Base-by-base conservation (phyloP, 1,284 basidiomycete species). In the Peniophora sp. region DNA sequence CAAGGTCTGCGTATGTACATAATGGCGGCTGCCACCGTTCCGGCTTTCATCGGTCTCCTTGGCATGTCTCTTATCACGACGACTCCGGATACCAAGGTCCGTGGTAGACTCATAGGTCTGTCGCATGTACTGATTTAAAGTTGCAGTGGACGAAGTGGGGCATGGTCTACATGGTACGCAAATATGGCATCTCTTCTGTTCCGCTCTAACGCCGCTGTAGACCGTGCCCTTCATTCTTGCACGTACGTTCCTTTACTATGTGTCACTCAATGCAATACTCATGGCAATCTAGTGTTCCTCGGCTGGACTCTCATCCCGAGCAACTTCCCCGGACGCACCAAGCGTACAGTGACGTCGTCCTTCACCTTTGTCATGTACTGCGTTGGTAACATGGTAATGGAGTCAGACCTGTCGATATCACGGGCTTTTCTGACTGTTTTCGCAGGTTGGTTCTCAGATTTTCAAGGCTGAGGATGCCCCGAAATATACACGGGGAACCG, bases 291-390 rank as follows among this genome's bases (percentile, higher is more conserved):
- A 35, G 27, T 54, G 20, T 56, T 54, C 48, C 46, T 56, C 43
- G 51, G 50, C 24, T 56, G 51, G 51, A 55, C 53, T 10, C 51
- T 55, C 10, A 51, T 56, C 38, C 52, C 57, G 2, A 53, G 52
- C 10, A 58, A 58, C 36, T 27, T 55, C 12, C 50, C 57, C n/a
- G 57, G 57, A 8, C 51, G 57, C 23, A 58, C 57, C 12, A 58
- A 58, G 47, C 47, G 53, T 14, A 58, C 57, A 3, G 41, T 58
- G 32, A 58, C 53, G 14, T 56, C 55, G 10, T 58, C 57, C 2
- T 51, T 52, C 48, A 56, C 50, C 32, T 58, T 58, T 36, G 39
- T 58, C 19, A 50, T 51, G 47, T 58, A 56, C 41, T 58, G 57
- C 45, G 50, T 53, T 17, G 57, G 57, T 34, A 56, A 55, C 51